Evolutionary conservation across 768 basidiomycete species (phyloP).

Genomic region (Calocera viscosa): DNA sequence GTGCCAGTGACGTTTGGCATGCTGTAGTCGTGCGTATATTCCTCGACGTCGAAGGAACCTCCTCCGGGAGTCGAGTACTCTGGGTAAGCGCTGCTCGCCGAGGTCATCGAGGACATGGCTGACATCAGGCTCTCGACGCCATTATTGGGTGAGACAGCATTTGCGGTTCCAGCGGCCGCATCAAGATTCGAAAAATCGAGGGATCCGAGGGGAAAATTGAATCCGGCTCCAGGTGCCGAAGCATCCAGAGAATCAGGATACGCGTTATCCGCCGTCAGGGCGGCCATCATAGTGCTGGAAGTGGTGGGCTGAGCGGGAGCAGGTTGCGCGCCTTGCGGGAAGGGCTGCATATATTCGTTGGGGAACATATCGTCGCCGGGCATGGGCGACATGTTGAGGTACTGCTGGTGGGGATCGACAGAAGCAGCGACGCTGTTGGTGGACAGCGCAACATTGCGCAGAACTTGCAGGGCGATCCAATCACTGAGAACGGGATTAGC

Average conservation of each 20-base stretch:
- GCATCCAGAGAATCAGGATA: neutral
- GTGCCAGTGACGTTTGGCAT: conserved; percentile 1
- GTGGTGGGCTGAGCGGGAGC: conserved; percentile 52
- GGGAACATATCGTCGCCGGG: conserved; percentile 66
- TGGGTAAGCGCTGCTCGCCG: neutral
- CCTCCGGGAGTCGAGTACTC: neutral
- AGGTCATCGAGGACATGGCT: neutral
- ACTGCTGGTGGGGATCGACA: conserved; percentile 82
- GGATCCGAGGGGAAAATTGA: neutral
- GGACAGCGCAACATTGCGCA: conserved; percentile 74
- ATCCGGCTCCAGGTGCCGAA: neutral
- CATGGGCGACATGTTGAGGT: conserved; percentile 80
- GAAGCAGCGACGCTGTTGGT: conserved; percentile 87
- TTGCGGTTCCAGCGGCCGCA: neutral
- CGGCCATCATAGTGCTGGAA: conserved; percentile 73
- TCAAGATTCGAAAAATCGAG: neutral
- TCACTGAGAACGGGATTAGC: conserved; percentile 38
- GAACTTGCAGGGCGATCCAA: conserved; percentile 83
- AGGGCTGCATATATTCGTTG: conserved; percentile 42
- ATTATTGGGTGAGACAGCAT: neutral
- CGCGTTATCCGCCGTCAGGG: conserved; percentile 38
- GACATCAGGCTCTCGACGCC: conserved; percentile 6
- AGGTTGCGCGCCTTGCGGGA: neutral
- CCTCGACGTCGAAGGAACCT: neutral
- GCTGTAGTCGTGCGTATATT: neutral